Evolutionary conservation across 805 yeast genomes (phyloP), one percentile per base, ranked within the genome.

Genomic region (Kazachstania africana): DNA sequence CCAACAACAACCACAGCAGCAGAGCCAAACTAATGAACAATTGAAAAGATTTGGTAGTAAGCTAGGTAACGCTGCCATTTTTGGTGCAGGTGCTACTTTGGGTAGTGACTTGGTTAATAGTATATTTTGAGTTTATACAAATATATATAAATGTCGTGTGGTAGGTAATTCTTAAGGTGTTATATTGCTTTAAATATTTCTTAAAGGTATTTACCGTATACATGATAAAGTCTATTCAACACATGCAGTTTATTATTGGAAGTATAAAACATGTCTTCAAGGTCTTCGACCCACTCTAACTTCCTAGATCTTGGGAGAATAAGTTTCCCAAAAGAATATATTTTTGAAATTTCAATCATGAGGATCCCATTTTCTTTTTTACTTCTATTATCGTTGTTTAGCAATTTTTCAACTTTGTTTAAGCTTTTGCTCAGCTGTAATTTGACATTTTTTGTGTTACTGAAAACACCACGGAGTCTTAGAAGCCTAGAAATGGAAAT

Each of bases 21-120:
- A 45, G 30, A 57, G 48, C 30, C 56, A 44, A 20, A 50, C 50
- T n/a, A 50, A 50, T 12, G 39, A 42, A 10, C 38, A 42, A 30
- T 40, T 77, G 36, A 72, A 72, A 56, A 76, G 68, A 47, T 72
- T 82, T 43, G 93, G 93, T 16, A 67, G 80, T 40, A 78, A 82
- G 57, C 60, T 87, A 36, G 95, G 94, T 37, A 75, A 84, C 43
- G 93, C 96, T n/a, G 87, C 93, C 22, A 72, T 87, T 29, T 88
- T 84, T 43, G 96, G 96, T 57, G 95, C 94, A 8, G 97, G 97
- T 64, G 94, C 96, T 24, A 78, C 95, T 1, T 65, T 87, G 33
- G 97, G 97, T 49, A 68, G 82, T 27, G 84, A 80, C 47, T 45
- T 88, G 31, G 82, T 87, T 8, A 30, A 30, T 20, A 30, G 33